Percentiles rank a stretch among this genome's conserved stretches.
These are phyloP conservation scores for Apiospora sp. DNA, from an alignment of 2,329 filamentous ascomycete genomes.

Conservation along the genomic window DNA sequence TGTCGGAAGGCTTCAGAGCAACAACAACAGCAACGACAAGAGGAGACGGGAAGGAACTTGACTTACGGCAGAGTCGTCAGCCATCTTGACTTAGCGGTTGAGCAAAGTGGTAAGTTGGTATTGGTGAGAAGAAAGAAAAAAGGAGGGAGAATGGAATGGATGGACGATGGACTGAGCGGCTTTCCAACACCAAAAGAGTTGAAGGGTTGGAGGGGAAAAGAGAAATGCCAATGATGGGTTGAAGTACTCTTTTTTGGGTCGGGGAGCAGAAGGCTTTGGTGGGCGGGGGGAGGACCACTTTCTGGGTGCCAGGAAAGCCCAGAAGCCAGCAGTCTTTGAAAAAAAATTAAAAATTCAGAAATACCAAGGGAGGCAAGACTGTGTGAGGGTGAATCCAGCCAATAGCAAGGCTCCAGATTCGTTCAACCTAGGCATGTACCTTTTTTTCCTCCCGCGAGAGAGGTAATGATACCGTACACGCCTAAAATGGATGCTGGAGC, in stretches of 20 bases:
- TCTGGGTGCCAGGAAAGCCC: conserved; percentile 19
- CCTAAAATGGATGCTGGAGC: conserved; percentile 11
- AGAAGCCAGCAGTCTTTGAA: conserved; percentile 7
- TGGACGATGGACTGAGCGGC: conserved; percentile 26
- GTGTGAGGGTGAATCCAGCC: conserved; percentile 20
- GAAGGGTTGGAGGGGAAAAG: conserved; percentile 26
- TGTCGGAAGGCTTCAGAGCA: not conserved
- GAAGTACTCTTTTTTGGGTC: conserved; percentile 25
- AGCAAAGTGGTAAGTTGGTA: conserved; percentile 36
- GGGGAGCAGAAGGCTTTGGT: conserved; percentile 23
- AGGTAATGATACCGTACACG: conserved; percentile 15
- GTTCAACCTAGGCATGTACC: conserved; percentile 8
- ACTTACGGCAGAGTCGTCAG: conserved; percentile 63
- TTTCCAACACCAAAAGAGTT: conserved; percentile 28
- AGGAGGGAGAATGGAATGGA: conserved; percentile 36
- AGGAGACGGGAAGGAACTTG: conserved; percentile 9
- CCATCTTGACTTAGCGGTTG: conserved; percentile 60
- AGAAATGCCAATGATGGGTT: conserved; percentile 23
- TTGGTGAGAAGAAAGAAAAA: conserved; percentile 30
- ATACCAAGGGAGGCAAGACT: conserved; percentile 24
- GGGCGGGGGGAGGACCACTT: conserved; percentile 18
- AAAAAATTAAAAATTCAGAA: conserved; percentile 24
- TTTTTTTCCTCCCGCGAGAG: not conserved
- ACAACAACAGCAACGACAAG: conserved; percentile 1
- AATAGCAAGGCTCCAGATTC: conserved; percentile 13